Base-by-base conservation (phyloP, 345 rosid species). In the Populus nigra region DNA sequence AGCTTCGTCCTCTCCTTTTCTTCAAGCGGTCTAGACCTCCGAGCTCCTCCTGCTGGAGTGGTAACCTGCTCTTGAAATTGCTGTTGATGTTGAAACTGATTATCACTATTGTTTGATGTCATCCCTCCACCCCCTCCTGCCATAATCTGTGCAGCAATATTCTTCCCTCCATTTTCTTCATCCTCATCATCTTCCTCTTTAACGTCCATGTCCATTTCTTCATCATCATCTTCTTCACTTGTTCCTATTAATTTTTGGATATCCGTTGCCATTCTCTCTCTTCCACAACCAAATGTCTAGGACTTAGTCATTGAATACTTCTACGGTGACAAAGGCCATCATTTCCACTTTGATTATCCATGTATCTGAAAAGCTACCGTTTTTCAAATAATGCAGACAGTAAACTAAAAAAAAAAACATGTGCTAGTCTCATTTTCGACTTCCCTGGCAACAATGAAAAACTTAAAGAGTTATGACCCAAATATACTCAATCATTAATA, bases 1-100 rank as follows among this genome's bases (percentile, higher is more conserved):
- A 96, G 80, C 89, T 96, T 96, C 0, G 99, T 96, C 80, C 98
- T 88, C 85, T 96, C 99, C 83, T 96, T 96, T 79, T 96, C 99
- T 87, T 94, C 99, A 8, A 89, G 65, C 20, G 97, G 99, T 74
- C 97, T 88, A 67, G 90, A 85, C 83, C 95, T 94, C 39, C 97
- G 92, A 71, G 77, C 82, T 66, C 87, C 90, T 31, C 73, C 81
- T 31, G 91, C 92, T 8, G 97, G 91, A 65, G 89, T 90, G 68
- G 94, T 83, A 45, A 84, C 89, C 84, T 92, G 96, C 68, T 92
- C 98, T 76, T 93, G 93, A 83, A 89, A 81, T 66, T 90, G 89
- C 68, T 85, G 91, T 49, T 87, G 89, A 83, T 86, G 84, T 76
- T 85, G 88, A 81, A 91, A 89, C 82, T 87, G 92, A 67, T 69